These are phyloP conservation scores for Leishmania gerbilli DNA, from an alignment of 208 protist genomes.

Conservation along the genomic window DNA sequence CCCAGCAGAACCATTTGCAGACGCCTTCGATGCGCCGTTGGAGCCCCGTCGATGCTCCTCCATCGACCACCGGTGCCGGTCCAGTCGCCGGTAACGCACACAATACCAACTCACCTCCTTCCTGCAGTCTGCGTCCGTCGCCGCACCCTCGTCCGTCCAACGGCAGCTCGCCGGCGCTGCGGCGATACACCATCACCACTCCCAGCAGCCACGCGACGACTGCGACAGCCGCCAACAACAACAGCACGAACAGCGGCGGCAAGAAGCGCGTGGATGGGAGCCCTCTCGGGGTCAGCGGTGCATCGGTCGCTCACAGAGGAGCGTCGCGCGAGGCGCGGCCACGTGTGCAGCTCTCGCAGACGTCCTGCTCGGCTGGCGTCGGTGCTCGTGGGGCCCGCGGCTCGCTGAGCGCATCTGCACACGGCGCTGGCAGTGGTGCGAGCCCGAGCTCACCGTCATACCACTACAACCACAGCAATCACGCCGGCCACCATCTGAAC, in stretches of 20 bases:
- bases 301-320: background rate
- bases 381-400: constrained; percentile 6
- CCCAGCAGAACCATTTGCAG: constrained; percentile 6
- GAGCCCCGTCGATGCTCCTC: constrained; percentile 13
- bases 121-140: constrained; percentile 28
- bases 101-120: constrained; percentile 14
- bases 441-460: background rate
- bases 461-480: background rate
- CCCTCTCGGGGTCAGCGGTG: constrained; percentile 7
- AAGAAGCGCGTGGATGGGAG: constrained; percentile 5
- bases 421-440: background rate
- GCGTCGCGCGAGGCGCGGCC: constrained; percentile 16
- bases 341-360: constrained; percentile 27
- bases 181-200: constrained; percentile 30
- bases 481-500: background rate
- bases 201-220: constrained; percentile 1
- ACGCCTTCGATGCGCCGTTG: constrained; percentile 1
- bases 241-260: constrained; percentile 7
- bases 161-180: constrained; percentile 25
- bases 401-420: background rate
- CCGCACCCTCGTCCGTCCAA: constrained; percentile 25
- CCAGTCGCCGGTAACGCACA: background rate
- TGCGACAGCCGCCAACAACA: constrained; percentile 7
- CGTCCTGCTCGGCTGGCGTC: background rate
- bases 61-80: background rate